Evolutionary conservation across 2,329 filamentous ascomycete genomes (phyloP).

Genomic region (Fusarium compactum): DNA sequence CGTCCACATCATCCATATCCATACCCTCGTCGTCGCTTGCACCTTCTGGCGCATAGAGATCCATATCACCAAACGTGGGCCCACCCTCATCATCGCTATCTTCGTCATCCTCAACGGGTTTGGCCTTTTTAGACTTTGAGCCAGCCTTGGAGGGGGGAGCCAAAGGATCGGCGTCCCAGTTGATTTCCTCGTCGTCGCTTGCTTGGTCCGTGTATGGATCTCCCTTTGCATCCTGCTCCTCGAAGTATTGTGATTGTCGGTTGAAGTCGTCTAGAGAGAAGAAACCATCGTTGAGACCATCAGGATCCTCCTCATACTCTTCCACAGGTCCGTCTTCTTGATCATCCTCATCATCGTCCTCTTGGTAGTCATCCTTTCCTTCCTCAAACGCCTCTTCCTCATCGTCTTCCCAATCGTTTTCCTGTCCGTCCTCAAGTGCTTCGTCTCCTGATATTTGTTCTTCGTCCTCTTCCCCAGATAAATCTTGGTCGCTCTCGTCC

Average conservation of each 20-base stretch:
- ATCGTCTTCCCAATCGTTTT: conserved; percentile 53
- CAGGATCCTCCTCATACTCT: conserved; percentile 69
- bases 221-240: conserved; percentile 83
- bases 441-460: conserved; percentile 43
- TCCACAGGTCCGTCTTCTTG: conserved; percentile 60
- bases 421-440: conserved; percentile 40
- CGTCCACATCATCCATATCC: conserved; percentile 64
- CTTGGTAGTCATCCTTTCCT: conserved; percentile 50
- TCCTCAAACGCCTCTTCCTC: conserved; percentile 54
- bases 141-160: conserved; percentile 51
- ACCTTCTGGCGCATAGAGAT: conserved; percentile 79
- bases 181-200: conserved; percentile 86
- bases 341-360: conserved; percentile 54
- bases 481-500: conserved; percentile 48
- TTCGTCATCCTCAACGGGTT: conserved; percentile 35
- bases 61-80: conserved; percentile 85
- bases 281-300: conserved; percentile 96
- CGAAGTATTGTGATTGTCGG: conserved; percentile 88
- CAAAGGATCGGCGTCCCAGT: conserved; percentile 87
- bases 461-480: conserved; percentile 47
- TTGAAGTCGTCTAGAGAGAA: conserved; percentile 99
- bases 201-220: conserved; percentile 79
- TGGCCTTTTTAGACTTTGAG: conserved; percentile 47
- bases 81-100: conserved; percentile 79
- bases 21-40: conserved; percentile 72